phyloP scores from a whole-genome alignment of 192 early-diverging fungal genomes.

The Backusella parvicylindrica region DNA sequence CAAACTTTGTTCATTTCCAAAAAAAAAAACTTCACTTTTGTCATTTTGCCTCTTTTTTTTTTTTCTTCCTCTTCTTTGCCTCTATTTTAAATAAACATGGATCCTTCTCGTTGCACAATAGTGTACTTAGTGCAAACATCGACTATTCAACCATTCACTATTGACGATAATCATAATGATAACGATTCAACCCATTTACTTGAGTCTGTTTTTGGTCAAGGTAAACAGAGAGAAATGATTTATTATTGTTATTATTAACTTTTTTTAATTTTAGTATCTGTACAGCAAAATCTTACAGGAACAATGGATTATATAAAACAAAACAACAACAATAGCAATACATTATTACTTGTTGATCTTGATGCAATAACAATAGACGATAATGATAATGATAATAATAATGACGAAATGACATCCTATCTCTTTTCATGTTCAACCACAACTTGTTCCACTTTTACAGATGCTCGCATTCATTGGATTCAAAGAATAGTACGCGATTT shows the following conservation, averaged over 20 bases:
- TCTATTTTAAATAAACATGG: not conserved
- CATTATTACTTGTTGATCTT: slow-evolving; percentile 8
- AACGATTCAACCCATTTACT: not conserved
- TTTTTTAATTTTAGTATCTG: not conserved
- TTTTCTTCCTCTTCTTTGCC: not conserved
- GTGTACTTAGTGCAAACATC: not conserved
- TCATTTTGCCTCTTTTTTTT: not conserved
- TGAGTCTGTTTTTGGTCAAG: slow-evolving; percentile 11
- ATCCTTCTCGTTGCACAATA: not conserved
- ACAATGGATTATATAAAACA: not conserved
- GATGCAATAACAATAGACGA: not conserved
- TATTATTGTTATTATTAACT: not conserved
- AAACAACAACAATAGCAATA: not conserved
- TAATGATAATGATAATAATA: not conserved
- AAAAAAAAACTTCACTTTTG: not conserved
- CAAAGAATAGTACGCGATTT: not conserved
- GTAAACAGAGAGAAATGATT: not conserved
- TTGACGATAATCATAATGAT: not conserved
- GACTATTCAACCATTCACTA: not conserved
- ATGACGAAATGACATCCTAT: not conserved
- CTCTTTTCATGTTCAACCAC: not conserved
- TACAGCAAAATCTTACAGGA: not conserved
- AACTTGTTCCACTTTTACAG: not conserved
- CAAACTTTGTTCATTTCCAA: not conserved
- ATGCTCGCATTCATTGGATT: not conserved